Conservation (phyloP, 116 monocot species). For the Papilionanthe hybrid region DNA sequence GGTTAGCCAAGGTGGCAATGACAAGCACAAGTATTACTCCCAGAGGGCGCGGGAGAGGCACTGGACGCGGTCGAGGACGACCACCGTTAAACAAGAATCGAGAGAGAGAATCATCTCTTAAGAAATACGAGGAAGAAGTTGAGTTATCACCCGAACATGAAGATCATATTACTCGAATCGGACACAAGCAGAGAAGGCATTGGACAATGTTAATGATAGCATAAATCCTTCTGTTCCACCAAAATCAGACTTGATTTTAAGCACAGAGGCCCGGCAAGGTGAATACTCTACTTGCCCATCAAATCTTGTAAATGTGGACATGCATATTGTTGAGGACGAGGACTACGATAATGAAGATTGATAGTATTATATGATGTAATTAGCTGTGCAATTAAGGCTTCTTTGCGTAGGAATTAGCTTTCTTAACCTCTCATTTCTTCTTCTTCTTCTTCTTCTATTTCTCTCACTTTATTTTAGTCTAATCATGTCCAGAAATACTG, state of each 20-base stretch:
- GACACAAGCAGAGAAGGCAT: conserved; percentile 24
- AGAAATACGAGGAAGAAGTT: conserved; percentile 59
- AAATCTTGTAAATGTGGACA: conserved; percentile 53
- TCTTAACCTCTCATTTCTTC: not conserved
- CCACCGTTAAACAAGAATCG: conserved; percentile 37
- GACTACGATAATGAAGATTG: conserved; percentile 92
- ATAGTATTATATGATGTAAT: conserved; percentile 8
- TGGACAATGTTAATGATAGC: conserved; percentile 8
- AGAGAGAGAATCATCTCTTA: conserved; percentile 28
- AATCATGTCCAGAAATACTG: not conserved
- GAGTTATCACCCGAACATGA: conserved; percentile 49
- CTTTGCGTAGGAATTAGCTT: not conserved
- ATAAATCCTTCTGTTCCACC: conserved; percentile 8
- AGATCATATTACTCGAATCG: conserved; percentile 11
- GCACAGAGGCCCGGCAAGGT: conserved; percentile 16
- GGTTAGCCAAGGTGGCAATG: no score
- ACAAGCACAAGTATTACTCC: conserved; percentile 33
- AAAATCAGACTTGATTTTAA: not conserved
- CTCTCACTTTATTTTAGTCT: not conserved
- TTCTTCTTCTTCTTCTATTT: not conserved
- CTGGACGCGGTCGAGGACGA: conserved; percentile 91
- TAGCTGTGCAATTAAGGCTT: not conserved
- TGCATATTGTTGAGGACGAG: conserved; percentile 82
- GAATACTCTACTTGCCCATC: conserved; percentile 50
- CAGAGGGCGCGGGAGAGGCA: conserved; percentile 75